Percentiles rank a stretch among this genome's conserved stretches.
Evolutionary conservation across 371 early-diverging fungal species (phyloP).

Genomic region (Rhizomucor miehei): DNA sequence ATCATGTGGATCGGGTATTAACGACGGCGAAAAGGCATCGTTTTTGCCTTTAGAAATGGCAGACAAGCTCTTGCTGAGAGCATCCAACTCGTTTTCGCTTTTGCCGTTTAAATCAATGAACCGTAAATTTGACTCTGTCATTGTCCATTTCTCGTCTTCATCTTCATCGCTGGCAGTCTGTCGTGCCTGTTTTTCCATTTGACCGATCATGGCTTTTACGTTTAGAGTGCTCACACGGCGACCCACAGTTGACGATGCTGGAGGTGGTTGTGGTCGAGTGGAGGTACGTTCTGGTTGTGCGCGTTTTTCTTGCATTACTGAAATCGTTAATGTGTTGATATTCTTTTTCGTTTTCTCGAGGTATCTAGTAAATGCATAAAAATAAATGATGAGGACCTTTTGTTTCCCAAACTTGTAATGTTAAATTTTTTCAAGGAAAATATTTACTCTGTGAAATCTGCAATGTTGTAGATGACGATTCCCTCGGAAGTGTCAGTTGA

Average conservation of each 20-base stretch:
- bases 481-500: constrained; percentile 62
- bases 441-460: neutral
- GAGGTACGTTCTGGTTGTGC: constrained; percentile 7
- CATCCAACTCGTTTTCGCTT: neutral
- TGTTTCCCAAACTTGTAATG: neutral
- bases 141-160: constrained; percentile 34
- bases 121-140: constrained; percentile 78
- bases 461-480: constrained; percentile 44
- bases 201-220: constrained; percentile 21
- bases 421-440: no score
- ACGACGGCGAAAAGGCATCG: no score
- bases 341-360: constrained; percentile 6
- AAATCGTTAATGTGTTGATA: constrained; percentile 85
- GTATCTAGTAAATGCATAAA: neutral
- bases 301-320: constrained; percentile 58
- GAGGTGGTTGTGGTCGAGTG: neutral
- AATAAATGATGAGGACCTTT: neutral
- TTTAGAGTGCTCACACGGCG: constrained; percentile 16
- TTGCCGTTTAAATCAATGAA: constrained; percentile 87
- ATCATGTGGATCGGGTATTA: no score
- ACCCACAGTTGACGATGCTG: constrained; percentile 1
- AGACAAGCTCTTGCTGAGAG: neutral
- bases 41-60: neutral
- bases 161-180: constrained; percentile 6
- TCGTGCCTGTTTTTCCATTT: constrained; percentile 21